These are phyloP conservation scores for Pharnaceum exiguum DNA, from an alignment of 148 eudicot species.

Conservation along the genomic window DNA sequence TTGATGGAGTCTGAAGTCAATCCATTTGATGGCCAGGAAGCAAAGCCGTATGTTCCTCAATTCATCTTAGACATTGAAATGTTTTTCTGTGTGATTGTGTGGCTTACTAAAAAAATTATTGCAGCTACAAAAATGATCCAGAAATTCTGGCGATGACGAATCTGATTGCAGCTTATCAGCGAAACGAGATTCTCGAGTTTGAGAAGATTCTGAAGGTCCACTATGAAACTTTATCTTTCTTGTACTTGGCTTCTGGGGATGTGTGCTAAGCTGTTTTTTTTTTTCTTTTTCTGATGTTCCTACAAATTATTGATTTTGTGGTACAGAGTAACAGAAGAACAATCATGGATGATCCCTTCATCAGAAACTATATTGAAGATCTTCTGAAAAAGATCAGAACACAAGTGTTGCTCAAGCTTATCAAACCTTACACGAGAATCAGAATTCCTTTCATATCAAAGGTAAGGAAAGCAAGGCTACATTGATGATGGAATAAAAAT, in stretches of 20 bases:
- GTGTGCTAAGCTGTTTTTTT: too few relatives aligned
- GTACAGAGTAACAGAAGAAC: slow-evolving; percentile 86
- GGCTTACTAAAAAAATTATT: slow-evolving; percentile 8
- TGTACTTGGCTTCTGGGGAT: neutral
- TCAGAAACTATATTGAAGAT: slow-evolving; percentile 92
- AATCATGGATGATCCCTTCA: slow-evolving; percentile 94
- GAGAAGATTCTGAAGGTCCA: slow-evolving; percentile 91
- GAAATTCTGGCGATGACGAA: slow-evolving; percentile 98
- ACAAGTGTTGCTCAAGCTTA: slow-evolving; percentile 95
- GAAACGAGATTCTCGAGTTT: slow-evolving; percentile 91
- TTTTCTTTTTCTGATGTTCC: slow-evolving; percentile 5
- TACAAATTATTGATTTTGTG: slow-evolving; percentile 12
- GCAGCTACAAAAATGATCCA: slow-evolving; percentile 93
- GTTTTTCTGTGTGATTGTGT: slow-evolving; percentile 1
- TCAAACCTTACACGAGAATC: slow-evolving; percentile 96
- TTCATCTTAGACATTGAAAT: neutral
- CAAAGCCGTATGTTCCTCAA: slow-evolving; percentile 74
- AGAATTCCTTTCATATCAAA: slow-evolving; percentile 93
- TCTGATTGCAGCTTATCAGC: slow-evolving; percentile 92
- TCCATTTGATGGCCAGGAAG: slow-evolving; percentile 99
- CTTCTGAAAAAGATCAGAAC: slow-evolving; percentile 92
- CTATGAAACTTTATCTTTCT: neutral
- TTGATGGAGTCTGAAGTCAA: slow-evolving; percentile 94
- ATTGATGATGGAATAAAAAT: neutral
- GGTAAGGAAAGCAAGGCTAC: slow-evolving; percentile 29